Conservation (phyloP, 495 filamentous ascomycete species). For the Parachaetomium inaequale region DNA sequence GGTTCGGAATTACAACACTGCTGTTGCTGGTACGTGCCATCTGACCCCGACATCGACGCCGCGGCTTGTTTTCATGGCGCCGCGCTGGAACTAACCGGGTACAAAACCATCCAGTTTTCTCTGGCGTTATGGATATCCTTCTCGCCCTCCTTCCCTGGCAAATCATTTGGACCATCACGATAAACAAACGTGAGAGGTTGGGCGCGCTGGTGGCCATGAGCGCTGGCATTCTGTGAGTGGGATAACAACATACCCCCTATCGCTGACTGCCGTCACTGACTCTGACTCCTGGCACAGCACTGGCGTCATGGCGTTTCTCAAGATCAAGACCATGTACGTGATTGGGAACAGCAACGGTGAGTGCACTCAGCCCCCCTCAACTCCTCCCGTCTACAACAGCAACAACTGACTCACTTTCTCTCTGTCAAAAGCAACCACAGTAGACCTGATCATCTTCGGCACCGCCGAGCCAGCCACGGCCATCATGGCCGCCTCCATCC, state of each 20-base stretch:
- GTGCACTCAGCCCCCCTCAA: neutral
- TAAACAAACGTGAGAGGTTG: slow-evolving; percentile 29
- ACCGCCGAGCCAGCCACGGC: neutral
- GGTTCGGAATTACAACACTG: neutral
- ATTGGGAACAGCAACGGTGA: neutral
- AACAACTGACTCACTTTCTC: neutral
- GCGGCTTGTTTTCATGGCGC: too few relatives aligned
- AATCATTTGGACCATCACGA: slow-evolving; percentile 22
- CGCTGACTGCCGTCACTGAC: neutral
- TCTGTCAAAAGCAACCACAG: neutral
- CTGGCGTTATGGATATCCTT: slow-evolving; percentile 18
- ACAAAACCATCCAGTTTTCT: neutral
- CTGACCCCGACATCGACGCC: neutral
- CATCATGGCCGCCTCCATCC: neutral
- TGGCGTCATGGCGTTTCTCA: neutral
- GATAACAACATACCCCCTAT: neutral
- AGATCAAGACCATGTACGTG: neutral
- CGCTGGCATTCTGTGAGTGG: slow-evolving; percentile 21
- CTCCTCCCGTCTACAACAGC: neutral
- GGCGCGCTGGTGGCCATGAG: slow-evolving; percentile 30
- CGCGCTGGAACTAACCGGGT: too few relatives aligned
- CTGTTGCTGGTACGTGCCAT: slow-evolving; percentile 12
- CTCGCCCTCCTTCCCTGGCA: slow-evolving; percentile 28
- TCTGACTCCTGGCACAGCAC: neutral
- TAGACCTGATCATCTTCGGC: neutral